Base-by-base conservation (phyloP, 169 alveolate species). In the Babesia ovata region DNA sequence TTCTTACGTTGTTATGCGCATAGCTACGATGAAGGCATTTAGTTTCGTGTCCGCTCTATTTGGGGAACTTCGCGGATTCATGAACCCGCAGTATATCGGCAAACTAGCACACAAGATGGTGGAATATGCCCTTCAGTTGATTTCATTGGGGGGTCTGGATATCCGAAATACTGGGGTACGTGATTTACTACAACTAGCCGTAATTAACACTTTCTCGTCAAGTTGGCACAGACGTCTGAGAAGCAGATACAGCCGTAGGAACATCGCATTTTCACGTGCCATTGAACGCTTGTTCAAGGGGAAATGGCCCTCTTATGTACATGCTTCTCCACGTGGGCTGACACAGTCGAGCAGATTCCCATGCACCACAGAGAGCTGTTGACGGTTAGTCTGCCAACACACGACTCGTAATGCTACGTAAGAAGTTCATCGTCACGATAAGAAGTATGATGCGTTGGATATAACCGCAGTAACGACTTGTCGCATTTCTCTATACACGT, bases 1-100 rank as follows among this genome's bases (percentile, higher is more conserved):
- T 61, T 12, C 86, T 4, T 83, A 83, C 28, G 45, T 66, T 16
- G 82, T 61, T 11, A 65, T 83, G 86, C 66, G 85, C 17, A 66
- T 70, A 9, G 66, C 84, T 42, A 49, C 63, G 28, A 50, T 83
- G 65, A 83, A 83, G 60, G 28, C 75, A 46, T 8, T 29, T 22
- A 49, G 86, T 62, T 56, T 79, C 21, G 46, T 46, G 11, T 22
- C 45, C 24, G 82, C 81, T 16, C 42, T 83, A 28, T n/a, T 48
- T 22, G 39, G 24, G 17, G 67, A 83, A 21, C 75, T 75, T 50
- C 86, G 90, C 49, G 85, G 90, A n/a, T 83, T 83, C 70, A 60
- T 74, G 13, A 83, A 83, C 65, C 36, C 42, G 45, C 39, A 58
- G 44, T 83, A 74, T 63, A 17, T 83, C 44, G 79, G 58, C 53